Evolutionary conservation across 1,284 basidiomycete species (phyloP).

Genomic region (Trametes hirsuta): DNA sequence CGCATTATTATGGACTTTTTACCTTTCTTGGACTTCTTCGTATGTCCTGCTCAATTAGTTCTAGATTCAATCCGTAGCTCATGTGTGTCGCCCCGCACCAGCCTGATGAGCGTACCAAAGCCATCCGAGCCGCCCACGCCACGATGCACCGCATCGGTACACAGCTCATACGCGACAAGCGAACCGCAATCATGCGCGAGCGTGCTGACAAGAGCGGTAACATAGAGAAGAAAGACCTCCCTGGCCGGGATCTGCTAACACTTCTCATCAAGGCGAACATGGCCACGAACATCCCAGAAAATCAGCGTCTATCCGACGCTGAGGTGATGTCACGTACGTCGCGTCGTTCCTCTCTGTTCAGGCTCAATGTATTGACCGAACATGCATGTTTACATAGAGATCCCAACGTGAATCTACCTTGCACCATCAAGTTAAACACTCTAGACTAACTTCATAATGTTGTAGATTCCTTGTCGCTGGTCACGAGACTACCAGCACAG

Average conservation of each 20-base stretch:
- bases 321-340: conserved; percentile 56
- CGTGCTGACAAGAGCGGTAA: conserved; percentile 1
- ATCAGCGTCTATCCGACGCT: conserved; percentile 51
- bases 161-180: conserved; percentile 46
- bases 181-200: conserved; percentile 30
- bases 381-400: neutral
- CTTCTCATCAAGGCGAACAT: conserved; percentile 51
- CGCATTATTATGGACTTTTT: conserved; percentile 11
- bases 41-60: neutral
- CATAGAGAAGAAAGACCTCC: conserved; percentile 24
- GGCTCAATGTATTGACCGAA: neutral
- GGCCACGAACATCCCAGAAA: conserved; percentile 44
- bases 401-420: conserved; percentile 3
- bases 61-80: too few species aligned
- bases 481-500: conserved; percentile 65
- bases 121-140: conserved; percentile 18
- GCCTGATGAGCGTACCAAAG: conserved; percentile 3
- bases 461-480: conserved; percentile 16
- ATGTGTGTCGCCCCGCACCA: neutral
- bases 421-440: conserved; percentile 39
- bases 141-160: conserved; percentile 41
- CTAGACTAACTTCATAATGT: conserved; percentile 28
- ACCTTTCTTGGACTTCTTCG: conserved; percentile 17
- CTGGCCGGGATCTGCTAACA: conserved; percentile 35
- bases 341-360: too few species aligned